Percentiles rank a stretch among this genome's conserved stretches.
phyloP scores from a whole-genome alignment of 805 yeast species.

The Zygosaccharomyces rouxii region DNA sequence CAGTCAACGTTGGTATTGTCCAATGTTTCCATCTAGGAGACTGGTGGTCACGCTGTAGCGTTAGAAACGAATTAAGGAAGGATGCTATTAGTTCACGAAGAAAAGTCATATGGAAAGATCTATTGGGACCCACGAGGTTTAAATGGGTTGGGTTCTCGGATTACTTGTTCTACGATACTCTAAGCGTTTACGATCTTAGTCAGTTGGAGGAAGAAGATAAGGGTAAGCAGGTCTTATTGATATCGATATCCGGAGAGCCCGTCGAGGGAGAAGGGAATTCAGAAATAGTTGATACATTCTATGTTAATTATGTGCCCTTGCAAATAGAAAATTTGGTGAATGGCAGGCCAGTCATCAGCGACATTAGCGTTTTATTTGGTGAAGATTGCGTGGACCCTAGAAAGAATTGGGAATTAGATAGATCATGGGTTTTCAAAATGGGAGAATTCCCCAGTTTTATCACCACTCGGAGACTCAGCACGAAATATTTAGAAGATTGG shows the following conservation, averaged over 20 bases:
- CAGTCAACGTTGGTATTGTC: constrained; percentile 18
- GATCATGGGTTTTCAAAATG: constrained; percentile 11
- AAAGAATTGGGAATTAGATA: constrained; percentile 38
- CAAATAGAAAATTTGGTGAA: neutral
- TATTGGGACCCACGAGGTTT: constrained; percentile 18
- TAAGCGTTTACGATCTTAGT: constrained; percentile 5
- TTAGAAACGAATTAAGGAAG: constrained; percentile 1
- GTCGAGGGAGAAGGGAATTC: neutral
- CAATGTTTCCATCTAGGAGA: constrained; percentile 22
- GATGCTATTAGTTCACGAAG: constrained; percentile 1
- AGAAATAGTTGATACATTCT: constrained; percentile 4
- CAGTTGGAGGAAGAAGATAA: constrained; percentile 2
- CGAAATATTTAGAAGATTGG: constrained; percentile 7
- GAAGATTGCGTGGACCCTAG: constrained; percentile 72
- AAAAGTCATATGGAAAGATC: constrained; percentile 21
- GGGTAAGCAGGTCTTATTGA: neutral
- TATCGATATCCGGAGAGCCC: constrained; percentile 3
- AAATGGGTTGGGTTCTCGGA: constrained; percentile 25
- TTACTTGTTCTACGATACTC: constrained; percentile 22
- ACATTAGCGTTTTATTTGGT: constrained; percentile 69
- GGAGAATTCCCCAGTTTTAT: constrained; percentile 16
- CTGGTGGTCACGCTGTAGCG: constrained; percentile 12
- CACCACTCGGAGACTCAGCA: constrained; percentile 6
- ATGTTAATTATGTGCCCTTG: constrained; percentile 2
- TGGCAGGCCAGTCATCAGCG: constrained; percentile 41